Conservation (phyloP, 2,329 filamentous ascomycete genomes). For the Fusarium sp. region DNA sequence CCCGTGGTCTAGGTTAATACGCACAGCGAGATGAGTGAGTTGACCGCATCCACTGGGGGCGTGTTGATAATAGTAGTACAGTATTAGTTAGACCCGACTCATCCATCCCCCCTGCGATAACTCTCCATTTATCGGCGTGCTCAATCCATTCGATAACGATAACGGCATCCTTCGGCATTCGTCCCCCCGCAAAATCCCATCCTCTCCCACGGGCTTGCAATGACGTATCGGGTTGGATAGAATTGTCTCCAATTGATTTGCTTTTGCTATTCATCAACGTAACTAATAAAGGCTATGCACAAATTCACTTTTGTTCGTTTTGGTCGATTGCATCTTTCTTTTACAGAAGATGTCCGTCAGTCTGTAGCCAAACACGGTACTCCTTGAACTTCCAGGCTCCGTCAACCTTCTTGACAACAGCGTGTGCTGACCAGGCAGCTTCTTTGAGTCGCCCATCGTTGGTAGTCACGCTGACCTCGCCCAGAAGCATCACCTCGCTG, state of each 20-base stretch:
- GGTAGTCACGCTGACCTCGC: conserved; percentile 46
- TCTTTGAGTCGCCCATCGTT: conserved; percentile 45
- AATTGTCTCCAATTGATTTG: background rate
- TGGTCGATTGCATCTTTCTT: background rate
- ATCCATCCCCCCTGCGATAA: conserved; percentile 17
- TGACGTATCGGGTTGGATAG: conserved; percentile 34
- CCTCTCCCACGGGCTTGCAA: conserved; percentile 23
- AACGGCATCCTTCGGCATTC: conserved; percentile 33
- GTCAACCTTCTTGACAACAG: conserved; percentile 44
- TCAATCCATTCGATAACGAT: conserved; percentile 37
- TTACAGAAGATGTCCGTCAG: conserved; percentile 32
- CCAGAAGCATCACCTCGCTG: conserved; percentile 53
- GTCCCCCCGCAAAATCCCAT: conserved; percentile 26
- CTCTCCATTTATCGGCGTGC: conserved; percentile 36
- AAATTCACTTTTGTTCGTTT: conserved; percentile 15
- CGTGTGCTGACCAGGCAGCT: conserved; percentile 51
- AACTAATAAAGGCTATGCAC: conserved; percentile 28
- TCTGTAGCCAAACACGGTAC: conserved; percentile 52
- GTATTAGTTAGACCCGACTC: background rate
- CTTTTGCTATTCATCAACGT: conserved; percentile 15
- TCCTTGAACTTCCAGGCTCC: conserved; percentile 51
- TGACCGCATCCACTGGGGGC: conserved; percentile 4
- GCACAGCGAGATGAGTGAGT: background rate
- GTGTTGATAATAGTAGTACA: conserved; percentile 18
- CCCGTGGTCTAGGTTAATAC: background rate